Conservation (phyloP, 768 basidiomycete species). For the Suillus discolor region DNA sequence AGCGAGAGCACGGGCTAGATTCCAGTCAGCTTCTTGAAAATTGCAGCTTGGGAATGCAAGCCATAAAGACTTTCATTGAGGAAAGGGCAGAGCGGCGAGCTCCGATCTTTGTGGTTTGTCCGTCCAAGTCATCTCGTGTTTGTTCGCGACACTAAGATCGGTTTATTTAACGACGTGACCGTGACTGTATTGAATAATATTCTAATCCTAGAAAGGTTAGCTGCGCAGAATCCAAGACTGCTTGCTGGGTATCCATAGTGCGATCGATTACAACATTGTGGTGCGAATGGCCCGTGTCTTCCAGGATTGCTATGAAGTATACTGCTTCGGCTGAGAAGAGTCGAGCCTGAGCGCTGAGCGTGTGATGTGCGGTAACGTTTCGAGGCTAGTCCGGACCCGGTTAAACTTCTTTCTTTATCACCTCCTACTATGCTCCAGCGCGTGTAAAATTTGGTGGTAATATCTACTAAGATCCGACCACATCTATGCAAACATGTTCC, state of each 20-base stretch:
- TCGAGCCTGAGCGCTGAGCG: neutral
- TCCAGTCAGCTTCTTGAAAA: slow-evolving; percentile 26
- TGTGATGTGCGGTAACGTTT: neutral
- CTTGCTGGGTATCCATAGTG: too few species aligned
- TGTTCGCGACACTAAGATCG: too few species aligned
- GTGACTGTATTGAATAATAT: too few species aligned
- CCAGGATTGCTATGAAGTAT: neutral
- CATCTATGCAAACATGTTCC: neutral
- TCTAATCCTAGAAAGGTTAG: too few species aligned
- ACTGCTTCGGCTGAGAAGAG: neutral
- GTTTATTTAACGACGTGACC: too few species aligned
- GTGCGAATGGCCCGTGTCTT: neutral
- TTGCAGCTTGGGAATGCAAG: slow-evolving; percentile 9
- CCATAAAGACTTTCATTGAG: slow-evolving; percentile 8
- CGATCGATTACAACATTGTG: too few species aligned
- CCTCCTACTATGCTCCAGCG: too few species aligned
- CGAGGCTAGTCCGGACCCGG: neutral
- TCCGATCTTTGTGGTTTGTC: neutral
- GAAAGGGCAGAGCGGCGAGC: neutral
- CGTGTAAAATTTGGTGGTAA: too few species aligned
- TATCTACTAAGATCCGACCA: neutral
- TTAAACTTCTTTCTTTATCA: neutral
- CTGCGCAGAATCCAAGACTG: too few species aligned
- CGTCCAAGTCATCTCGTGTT: neutral
- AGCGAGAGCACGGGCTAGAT: slow-evolving; percentile 12